Evolutionary conservation across 305 asterid genomes (phyloP).

Genomic region (Coffea humblotiana): DNA sequence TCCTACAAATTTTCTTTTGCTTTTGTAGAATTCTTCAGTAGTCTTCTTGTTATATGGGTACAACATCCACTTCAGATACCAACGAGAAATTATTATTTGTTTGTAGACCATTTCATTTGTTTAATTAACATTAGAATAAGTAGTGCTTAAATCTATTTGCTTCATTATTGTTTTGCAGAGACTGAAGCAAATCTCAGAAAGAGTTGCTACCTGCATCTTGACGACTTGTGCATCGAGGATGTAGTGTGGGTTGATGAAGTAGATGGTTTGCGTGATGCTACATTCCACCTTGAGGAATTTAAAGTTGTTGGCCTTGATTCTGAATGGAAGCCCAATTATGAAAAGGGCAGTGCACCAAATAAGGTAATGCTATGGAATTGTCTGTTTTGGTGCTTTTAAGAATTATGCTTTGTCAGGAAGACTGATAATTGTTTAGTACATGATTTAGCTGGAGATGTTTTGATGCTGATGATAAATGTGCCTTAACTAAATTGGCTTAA

Average conservation of each 20-base stretch:
- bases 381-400: not conserved
- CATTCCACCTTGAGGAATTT: constrained; percentile 60
- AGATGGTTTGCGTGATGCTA: constrained; percentile 57
- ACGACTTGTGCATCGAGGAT: constrained; percentile 68
- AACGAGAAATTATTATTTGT: not conserved
- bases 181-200: constrained; percentile 43
- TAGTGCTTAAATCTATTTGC: not conserved
- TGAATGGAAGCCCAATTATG: constrained; percentile 94
- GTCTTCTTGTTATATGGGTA: not conserved
- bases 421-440: not conserved
- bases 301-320: constrained; percentile 90
- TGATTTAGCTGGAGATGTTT: not conserved
- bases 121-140: not conserved
- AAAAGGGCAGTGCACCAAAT: constrained; percentile 69
- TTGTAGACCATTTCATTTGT: not conserved
- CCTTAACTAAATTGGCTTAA: not conserved
- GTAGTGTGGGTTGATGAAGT: constrained; percentile 79
- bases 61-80: not conserved
- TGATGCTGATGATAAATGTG: not conserved
- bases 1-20: not conserved
- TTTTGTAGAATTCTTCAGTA: not conserved
- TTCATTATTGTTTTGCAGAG: constrained; percentile 42
- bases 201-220: constrained; percentile 63
- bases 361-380: constrained; percentile 48
- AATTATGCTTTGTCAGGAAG: not conserved